Conservation (phyloP, 148 eudicot species). For the Persicaria tinctoria region DNA sequence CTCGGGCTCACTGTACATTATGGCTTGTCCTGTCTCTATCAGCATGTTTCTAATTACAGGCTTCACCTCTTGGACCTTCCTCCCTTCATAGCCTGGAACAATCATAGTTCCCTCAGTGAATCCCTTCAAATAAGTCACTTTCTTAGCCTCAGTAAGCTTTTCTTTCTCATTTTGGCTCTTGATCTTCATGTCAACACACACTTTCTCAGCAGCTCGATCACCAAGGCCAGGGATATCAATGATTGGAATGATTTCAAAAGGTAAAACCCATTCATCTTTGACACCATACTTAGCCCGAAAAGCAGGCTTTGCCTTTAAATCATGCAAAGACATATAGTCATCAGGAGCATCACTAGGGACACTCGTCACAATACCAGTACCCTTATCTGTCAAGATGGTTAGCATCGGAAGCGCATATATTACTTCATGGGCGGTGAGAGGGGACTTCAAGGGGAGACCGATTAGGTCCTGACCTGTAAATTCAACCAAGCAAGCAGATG, state of each 20-base stretch:
- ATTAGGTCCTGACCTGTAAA: constrained; percentile 79
- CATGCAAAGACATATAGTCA: constrained; percentile 73
- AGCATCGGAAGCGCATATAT: constrained; percentile 82
- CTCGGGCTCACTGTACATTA: constrained; percentile 91
- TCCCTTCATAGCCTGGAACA: constrained; percentile 61
- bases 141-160: constrained; percentile 87
- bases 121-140: constrained; percentile 71
- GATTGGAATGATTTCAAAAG: constrained; percentile 76
- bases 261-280: constrained; percentile 81
- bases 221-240: constrained; percentile 80
- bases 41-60: constrained; percentile 57
- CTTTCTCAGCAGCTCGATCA: constrained; percentile 86
- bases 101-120: constrained; percentile 84
- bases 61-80: constrained; percentile 81
- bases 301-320: constrained; percentile 76
- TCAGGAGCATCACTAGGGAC: constrained; percentile 97
- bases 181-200: constrained; percentile 76
- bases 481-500: constrained; percentile 31
- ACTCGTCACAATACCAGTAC: constrained; percentile 92
- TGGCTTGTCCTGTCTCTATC: constrained; percentile 58
- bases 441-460: constrained; percentile 78
- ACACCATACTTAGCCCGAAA: constrained; percentile 68
- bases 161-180: constrained; percentile 87
- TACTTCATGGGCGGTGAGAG: constrained; percentile 55
- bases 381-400: constrained; percentile 86